phyloP scores from a whole-genome alignment of 768 basidiomycete genomes.

The Pleurotus djamor region DNA sequence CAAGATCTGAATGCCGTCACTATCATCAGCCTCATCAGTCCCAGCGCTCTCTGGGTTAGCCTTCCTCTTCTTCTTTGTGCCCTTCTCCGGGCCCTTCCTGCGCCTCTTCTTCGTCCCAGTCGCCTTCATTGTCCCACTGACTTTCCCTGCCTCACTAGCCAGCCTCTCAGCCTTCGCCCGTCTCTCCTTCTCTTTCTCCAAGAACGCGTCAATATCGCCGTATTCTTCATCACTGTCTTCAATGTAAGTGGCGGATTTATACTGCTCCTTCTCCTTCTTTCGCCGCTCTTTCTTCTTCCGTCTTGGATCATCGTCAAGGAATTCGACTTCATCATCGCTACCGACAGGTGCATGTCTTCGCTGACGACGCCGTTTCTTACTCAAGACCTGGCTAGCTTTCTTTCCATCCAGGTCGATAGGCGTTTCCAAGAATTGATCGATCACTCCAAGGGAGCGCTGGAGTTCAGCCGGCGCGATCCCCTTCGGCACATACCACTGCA shows the following conservation, averaged over 20 bases:
- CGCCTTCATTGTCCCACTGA: slow-evolving; percentile 52
- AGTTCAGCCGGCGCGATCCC: slow-evolving; percentile 66
- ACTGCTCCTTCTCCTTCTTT: slow-evolving; percentile 55
- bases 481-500: slow-evolving; percentile 85
- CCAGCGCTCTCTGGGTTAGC: slow-evolving; percentile 14
- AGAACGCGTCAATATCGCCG: slow-evolving; percentile 80
- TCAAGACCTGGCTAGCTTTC: slow-evolving; percentile 68
- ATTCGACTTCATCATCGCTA: slow-evolving; percentile 40
- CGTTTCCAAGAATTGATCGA: slow-evolving; percentile 78
- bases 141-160: slow-evolving; percentile 38
- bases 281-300: slow-evolving; percentile 64
- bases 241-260: slow-evolving; percentile 90
- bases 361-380: slow-evolving; percentile 55
- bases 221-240: slow-evolving; percentile 88
- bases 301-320: slow-evolving; percentile 31
- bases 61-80: slow-evolving; percentile 25
- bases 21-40: slow-evolving; percentile 20
- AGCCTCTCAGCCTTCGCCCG: slow-evolving; percentile 51
- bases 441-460: slow-evolving; percentile 65
- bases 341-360: slow-evolving; percentile 47
- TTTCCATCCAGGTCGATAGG: slow-evolving; percentile 84
- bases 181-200: slow-evolving; percentile 66
- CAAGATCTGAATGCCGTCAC: slow-evolving; percentile 18
- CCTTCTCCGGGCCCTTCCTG: slow-evolving; percentile 33
- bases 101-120: slow-evolving; percentile 47